These are phyloP conservation scores for Cordyceps javanica DNA, from an alignment of 2,329 filamentous ascomycete species.

Conservation along the genomic window DNA sequence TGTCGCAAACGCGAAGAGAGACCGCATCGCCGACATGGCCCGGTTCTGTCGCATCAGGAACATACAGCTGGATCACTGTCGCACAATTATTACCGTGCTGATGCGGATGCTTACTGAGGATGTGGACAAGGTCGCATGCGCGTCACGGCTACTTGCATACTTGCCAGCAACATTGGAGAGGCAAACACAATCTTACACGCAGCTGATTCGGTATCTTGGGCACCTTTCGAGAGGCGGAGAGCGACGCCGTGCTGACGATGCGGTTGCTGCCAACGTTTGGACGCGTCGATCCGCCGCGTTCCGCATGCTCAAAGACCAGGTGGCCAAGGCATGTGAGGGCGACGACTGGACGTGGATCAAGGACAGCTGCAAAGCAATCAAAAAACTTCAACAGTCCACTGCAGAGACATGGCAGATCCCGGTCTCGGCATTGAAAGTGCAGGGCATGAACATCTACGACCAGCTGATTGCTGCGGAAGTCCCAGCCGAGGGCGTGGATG, in stretches of 20 bases:
- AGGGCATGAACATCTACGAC: neutral
- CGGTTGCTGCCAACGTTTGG: conserved; percentile 14
- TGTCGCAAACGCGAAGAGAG: conserved; percentile 7
- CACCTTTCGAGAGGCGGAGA: conserved; percentile 14
- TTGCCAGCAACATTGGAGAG: conserved; percentile 12
- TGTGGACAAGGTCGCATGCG: conserved; percentile 5
- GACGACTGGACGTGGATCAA: conserved; percentile 13
- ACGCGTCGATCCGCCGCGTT: conserved; percentile 17
- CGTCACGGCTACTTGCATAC: conserved; percentile 11
- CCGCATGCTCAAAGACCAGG: conserved; percentile 12
- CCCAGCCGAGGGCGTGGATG: neutral
- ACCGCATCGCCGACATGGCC: conserved; percentile 13
- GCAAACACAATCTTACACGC: conserved; percentile 14
- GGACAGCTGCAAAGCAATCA: neutral
- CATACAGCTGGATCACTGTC: conserved; percentile 17
- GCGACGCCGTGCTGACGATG: conserved; percentile 4
- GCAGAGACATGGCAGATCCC: neutral
- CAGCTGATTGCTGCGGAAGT: neutral
- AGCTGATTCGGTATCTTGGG: conserved; percentile 13
- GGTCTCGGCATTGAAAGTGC: neutral
- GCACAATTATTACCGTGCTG: conserved; percentile 17
- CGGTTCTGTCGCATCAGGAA: conserved; percentile 16
- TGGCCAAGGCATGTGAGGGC: conserved; percentile 7
- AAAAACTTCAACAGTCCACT: neutral
- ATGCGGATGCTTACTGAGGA: conserved; percentile 14